These are phyloP conservation scores for Chrysosphaeria jannelii DNA, from an alignment of 2,329 filamentous ascomycete species.

Conservation along the genomic window DNA sequence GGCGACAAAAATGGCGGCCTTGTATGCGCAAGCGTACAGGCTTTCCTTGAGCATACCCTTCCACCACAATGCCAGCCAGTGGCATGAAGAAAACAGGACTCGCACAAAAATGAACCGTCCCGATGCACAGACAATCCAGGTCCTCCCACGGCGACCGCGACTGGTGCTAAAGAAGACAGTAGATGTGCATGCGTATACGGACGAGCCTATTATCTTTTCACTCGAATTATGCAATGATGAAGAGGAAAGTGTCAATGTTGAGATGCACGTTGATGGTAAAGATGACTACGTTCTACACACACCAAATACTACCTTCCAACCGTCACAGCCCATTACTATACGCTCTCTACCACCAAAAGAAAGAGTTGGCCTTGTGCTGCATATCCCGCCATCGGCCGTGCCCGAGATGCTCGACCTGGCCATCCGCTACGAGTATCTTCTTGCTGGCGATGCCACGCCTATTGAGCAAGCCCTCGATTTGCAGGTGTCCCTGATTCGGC, in stretches of 20 bases:
- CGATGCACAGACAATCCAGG: constrained; percentile 27
- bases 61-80: too few relatives aligned
- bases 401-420: constrained; percentile 34
- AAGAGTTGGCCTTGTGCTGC: constrained; percentile 17
- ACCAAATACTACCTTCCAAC: too few relatives aligned
- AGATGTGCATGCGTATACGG: too few relatives aligned
- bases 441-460: constrained; percentile 56
- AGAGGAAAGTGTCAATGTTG: constrained; percentile 43
- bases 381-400: constrained; percentile 17
- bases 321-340: too few relatives aligned
- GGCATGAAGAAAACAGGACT: too few relatives aligned
- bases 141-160: constrained; percentile 70
- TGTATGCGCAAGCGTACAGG: too few relatives aligned
- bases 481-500: constrained; percentile 42
- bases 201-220: constrained; percentile 40
- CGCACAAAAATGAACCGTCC: constrained; percentile 17
- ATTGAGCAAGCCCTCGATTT: constrained; percentile 44
- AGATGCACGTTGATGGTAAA: constrained; percentile 35
- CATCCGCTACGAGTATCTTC: constrained; percentile 45
- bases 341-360: too few relatives aligned
- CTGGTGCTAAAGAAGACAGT: too few relatives aligned
- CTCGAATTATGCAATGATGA: constrained; percentile 58
- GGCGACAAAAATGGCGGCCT: too few relatives aligned
- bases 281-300: constrained; percentile 19
- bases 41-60: too few relatives aligned